Evolutionary conservation across 106 monocot genomes (phyloP), one percentile per base, ranked within the genome.

Genomic region (Dendrobium chrysotoxum): DNA sequence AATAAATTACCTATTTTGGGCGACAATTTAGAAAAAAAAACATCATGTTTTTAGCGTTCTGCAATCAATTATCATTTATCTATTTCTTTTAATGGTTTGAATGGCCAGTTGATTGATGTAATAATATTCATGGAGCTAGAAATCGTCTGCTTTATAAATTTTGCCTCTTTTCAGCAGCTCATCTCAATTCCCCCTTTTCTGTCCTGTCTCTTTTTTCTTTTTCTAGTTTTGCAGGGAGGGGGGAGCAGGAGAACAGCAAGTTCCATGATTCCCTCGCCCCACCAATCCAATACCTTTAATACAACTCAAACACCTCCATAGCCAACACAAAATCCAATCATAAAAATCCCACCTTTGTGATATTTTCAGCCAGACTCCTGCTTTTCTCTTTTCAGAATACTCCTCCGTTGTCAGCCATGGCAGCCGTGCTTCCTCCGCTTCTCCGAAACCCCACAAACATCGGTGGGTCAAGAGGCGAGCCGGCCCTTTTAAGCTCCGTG

Each of bases 401-500:
- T 75, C 75, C 74, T 40, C 41, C 20, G n/a, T 5, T 41, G 74
- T 68, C 68, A 41, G 73, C 77, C 76, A 90, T 82, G 90, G 82
- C 85, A 61, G 84, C 76, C 44, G 90, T 90, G 42, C 85, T 90
- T 13, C 85, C 53, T 21, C 82, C 89, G 13, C 50, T 75, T 66
- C 50, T 46, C 35, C 86, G 12, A 75, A 54, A 39, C 77, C 78
- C 75, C 72, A 81, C 46, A 55, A 75, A 28, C 75, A 79, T 61
- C 54, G 72, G 40, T 42, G 44, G 17, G 42, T 53, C 67, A 55
- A 53, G 83, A 44, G 83, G 78, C 44, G 53, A 55, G 6, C 42
- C 13, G 31, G 28, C 73, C 82, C 81, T 88, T 84, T 82, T 86
- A 86, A 68, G 77, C 82, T 4, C 77, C 3, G 35, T 70, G 70